Evolutionary conservation across 1,284 basidiomycete genomes (phyloP).

Genomic region (Earliella scabrosa): DNA sequence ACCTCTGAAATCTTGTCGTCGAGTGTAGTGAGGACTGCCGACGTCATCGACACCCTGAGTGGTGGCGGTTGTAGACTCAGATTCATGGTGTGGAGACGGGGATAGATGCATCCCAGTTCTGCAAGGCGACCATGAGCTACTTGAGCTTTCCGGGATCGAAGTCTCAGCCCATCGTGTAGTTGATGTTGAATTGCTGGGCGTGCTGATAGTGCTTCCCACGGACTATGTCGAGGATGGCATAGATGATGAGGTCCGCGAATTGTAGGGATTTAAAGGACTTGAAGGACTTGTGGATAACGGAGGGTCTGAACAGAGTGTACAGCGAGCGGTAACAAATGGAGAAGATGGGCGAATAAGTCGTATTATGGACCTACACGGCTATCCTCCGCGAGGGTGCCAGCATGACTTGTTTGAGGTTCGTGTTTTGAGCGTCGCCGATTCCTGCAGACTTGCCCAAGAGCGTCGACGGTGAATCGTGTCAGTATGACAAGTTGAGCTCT

Average conservation of each 20-base stretch:
- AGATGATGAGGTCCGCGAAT: slow-evolving; percentile 92
- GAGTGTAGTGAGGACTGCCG: slow-evolving; percentile 58
- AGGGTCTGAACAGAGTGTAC: slow-evolving; percentile 57
- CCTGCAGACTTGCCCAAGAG: no score
- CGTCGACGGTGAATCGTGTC: no score
- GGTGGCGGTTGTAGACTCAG: background rate
- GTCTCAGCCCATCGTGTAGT: slow-evolving; percentile 91
- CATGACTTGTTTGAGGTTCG: slow-evolving; percentile 91
- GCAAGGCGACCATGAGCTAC: slow-evolving; percentile 60
- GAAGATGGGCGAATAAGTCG: no score
- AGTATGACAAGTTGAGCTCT: no score
- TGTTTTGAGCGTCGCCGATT: slow-evolving; percentile 75
- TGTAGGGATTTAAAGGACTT: slow-evolving; percentile 70
- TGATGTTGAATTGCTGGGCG: slow-evolving; percentile 83
- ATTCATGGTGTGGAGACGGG: background rate
- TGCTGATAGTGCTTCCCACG: slow-evolving; percentile 93
- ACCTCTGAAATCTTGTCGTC: slow-evolving; percentile 58
- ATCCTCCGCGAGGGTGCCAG: slow-evolving; percentile 81
- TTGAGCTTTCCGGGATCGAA: slow-evolving; percentile 72
- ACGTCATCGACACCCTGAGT: slow-evolving; percentile 80
- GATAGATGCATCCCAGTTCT: slow-evolving; percentile 66
- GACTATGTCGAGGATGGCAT: slow-evolving; percentile 87
- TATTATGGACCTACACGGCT: slow-evolving; percentile 63
- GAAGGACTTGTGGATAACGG: slow-evolving; percentile 69
- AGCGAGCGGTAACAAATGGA: background rate